Base-by-base conservation (phyloP, 371 early-diverging fungal genomes). In the Mortierella polycephala region DNA sequence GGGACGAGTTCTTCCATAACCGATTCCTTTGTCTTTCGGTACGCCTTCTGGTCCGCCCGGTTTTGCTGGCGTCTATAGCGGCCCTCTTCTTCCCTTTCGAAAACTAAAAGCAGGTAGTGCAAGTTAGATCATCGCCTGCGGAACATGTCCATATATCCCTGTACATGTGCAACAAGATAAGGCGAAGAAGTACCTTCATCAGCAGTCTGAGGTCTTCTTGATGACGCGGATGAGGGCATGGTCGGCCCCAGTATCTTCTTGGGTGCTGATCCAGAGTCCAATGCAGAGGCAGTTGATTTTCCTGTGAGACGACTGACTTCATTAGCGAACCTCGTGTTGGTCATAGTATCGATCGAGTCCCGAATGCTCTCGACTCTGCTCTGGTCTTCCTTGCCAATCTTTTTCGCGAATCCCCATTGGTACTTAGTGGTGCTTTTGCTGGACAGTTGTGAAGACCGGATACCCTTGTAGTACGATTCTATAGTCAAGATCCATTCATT, bases 1-100 rank as follows among this genome's bases (percentile, higher is more conserved):
- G 96, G 96, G 7, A 88, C 93, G 0, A 95, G 84, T 74, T 95
- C 95, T 57, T 96, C 95, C 20, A 95, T 70, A 39, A 87, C 87
- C 0, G 83, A 85, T 58, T 94, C 90, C 42, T 89, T 86, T 16
- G 83, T 76, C 54, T 89, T 86, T 21, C 81, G 83, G 20, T 67
- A 70, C 4, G 81, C 82, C 58, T 83, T 87, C 10, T 71, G 67
- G 54, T 91, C 90, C 44, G 85, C 79, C 60, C 88, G 89, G 23
- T 85, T 82, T 18, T 80, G 52, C 11, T 59, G 68, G 2, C 85
- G 73, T 42, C 74, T 67, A 46, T 81, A 71, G 11, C 85, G 82
- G 30, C 81, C 72, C 16, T 83, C 79, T 42, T 91, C 91, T 69
- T 93, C 93, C 39, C 86, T 84, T 60, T 82, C 92, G 83, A 82